These are phyloP conservation scores for Teratosphaeria nubilosa DNA, from an alignment of 2,329 filamentous ascomycete genomes.

Conservation along the genomic window DNA sequence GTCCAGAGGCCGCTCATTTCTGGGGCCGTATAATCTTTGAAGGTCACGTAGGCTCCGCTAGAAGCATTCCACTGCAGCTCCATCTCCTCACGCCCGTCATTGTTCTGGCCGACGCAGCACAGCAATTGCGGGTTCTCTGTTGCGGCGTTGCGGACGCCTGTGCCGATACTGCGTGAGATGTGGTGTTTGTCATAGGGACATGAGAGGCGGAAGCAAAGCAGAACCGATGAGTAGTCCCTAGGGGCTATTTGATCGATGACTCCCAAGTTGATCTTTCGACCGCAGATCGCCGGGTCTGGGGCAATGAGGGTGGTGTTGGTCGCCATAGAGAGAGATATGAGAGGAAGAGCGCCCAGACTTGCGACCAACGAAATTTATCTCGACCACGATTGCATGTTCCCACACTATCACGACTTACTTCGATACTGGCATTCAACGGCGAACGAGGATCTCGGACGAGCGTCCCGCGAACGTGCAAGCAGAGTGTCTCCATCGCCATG, in stretches of 20 bases:
- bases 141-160: neutral
- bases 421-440: too few relatives aligned
- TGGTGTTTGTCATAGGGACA: neutral
- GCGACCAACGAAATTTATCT: too few relatives aligned
- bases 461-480: too few relatives aligned
- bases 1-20: neutral
- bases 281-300: neutral
- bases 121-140: conserved; percentile 4
- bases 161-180: neutral
- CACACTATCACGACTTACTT: too few relatives aligned
- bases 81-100: conserved; percentile 2
- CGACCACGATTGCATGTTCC: too few relatives aligned
- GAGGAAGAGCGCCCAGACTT: neutral
- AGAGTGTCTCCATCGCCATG: too few relatives aligned
- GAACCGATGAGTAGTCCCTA: conserved; percentile 1
- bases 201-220: conserved; percentile 3
- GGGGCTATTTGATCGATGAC: conserved; percentile 7
- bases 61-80: conserved; percentile 1
- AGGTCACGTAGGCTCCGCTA: neutral
- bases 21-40: neutral
- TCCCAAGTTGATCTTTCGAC: conserved; percentile 3
- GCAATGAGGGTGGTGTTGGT: conserved; percentile 2
- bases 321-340: neutral
- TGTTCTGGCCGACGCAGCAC: conserved; percentile 1
- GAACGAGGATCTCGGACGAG: too few relatives aligned